Base-by-base conservation (phyloP, 148 eudicot genomes). In the Vaccinium corymbosum region DNA sequence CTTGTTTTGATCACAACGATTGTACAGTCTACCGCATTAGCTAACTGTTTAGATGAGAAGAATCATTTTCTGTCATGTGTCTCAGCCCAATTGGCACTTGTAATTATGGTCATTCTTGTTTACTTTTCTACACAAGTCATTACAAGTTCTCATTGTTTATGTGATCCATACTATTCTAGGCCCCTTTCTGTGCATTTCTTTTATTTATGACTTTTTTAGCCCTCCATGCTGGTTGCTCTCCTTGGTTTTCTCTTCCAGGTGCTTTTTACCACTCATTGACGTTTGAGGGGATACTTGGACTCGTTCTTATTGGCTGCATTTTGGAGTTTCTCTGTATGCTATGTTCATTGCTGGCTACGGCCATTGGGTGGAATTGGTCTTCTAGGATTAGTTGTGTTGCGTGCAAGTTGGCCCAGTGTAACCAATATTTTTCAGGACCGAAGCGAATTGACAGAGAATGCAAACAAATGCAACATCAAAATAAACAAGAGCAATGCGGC, bases 51-150 rank as follows among this genome's bases (percentile, higher is more conserved):
- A 80, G 91, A 78, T 78, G 85, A 82, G 74, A 74, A 80, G 74
- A 74, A 55, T 68, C 83, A 82, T 75, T 59, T 80, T 62, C n/a
- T 42, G 11, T 17, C 70, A 32, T 15, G 10, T 85, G 79, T 83
- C 81, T 86, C 87, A 76, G 82, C 85, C 86, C 59, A 83, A 85
- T 68, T 86, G 88, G 87, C 90, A 83, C 88, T 74, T 89, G 92
- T 90, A 91, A 89, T 90, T 90, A 90, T 57, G 86, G 85, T 88
- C 88, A 86, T 90, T 89, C 89, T 89, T 57, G 87, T 85, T 83
- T 85, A 86, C 86, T 86, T 87, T 86, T 89, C 4, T 79, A 87
- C 84, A 86, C 89, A 87, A 56, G 82, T 83, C 83, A 84, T 77
- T 68, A 79, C 48, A 86, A 84, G 52, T 49, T 48, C n/a, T 82